Evolutionary conservation across 306 rosid genomes (phyloP).

Genomic region (Herpetospermum pedunculosum): DNA sequence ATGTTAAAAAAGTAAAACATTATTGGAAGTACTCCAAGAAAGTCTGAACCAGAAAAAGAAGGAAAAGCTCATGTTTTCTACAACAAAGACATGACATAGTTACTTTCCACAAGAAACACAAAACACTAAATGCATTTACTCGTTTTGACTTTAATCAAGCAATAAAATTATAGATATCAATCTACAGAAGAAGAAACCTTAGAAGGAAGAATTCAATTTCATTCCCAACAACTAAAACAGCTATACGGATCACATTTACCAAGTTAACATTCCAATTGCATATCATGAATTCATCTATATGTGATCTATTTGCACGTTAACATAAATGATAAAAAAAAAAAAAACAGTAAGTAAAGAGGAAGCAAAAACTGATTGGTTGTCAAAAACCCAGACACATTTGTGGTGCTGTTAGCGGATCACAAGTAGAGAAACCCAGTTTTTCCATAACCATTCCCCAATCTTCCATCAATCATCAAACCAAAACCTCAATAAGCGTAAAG

Average conservation of each 20-base stretch:
- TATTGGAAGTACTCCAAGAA: too few species aligned
- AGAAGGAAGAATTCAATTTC: neutral
- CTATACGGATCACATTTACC: neutral
- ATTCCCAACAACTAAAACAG: neutral
- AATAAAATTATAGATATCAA: neutral
- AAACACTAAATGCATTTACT: neutral
- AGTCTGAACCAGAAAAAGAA: neutral
- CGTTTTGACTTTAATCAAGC: neutral
- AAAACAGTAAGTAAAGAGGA: constrained; percentile 25
- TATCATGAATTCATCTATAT: neutral
- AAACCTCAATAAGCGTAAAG: neutral
- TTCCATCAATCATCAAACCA: constrained; percentile 8
- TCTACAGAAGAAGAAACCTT: neutral
- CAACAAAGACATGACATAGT: neutral
- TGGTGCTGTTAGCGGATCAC: constrained; percentile 50
- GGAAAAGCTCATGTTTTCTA: neutral
- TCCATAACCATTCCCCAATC: constrained; percentile 27
- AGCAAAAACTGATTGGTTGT: constrained; percentile 9
- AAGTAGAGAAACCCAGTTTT: constrained; percentile 38
- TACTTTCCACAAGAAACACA: neutral
- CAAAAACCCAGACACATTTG: constrained; percentile 59
- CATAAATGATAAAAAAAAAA: neutral
- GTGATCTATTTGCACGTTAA: neutral
- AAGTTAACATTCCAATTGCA: neutral
- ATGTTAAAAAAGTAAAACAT: too few species aligned